Percentiles rank a stretch among this genome's conserved stretches.
These are phyloP conservation scores for Xylaria sp. DNA, from an alignment of 2,329 filamentous ascomycete genomes.

Conservation along the genomic window DNA sequence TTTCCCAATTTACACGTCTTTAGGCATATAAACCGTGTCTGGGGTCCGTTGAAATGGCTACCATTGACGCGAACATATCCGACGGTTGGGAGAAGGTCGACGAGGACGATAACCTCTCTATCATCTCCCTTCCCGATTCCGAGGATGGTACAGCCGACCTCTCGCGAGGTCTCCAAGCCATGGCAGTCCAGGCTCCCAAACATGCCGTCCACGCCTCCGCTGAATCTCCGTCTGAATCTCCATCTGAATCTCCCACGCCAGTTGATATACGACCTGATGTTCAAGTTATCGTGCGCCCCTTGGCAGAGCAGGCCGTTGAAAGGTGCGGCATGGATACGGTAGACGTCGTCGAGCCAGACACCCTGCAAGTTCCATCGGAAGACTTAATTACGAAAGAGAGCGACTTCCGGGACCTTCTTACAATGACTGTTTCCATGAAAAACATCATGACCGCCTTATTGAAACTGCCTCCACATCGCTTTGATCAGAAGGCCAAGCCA, in stretches of 20 bases:
- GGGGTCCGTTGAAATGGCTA: slow-evolving; percentile 28
- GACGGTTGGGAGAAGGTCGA: slow-evolving; percentile 48
- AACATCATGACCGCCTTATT: slow-evolving; percentile 29
- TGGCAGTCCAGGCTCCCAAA: slow-evolving; percentile 10
- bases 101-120: slow-evolving; percentile 42
- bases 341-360: slow-evolving; percentile 21
- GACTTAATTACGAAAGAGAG: slow-evolving; percentile 23
- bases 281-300: background rate
- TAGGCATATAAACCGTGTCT: background rate
- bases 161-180: background rate
- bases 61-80: slow-evolving; percentile 23
- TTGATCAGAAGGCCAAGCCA: slow-evolving; percentile 23
- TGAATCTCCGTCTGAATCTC: slow-evolving; percentile 6
- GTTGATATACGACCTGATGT: background rate
- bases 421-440: slow-evolving; percentile 23
- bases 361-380: background rate
- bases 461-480: background rate
- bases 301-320: background rate
- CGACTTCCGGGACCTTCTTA: slow-evolving; percentile 25
- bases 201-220: slow-evolving; percentile 8
- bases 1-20: background rate
- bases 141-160: slow-evolving; percentile 31
- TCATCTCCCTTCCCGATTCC: slow-evolving; percentile 44
- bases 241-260: background rate
- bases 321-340: slow-evolving; percentile 19